Conservation (phyloP, 257 asterid species). For the Scutellaria minor region DNA sequence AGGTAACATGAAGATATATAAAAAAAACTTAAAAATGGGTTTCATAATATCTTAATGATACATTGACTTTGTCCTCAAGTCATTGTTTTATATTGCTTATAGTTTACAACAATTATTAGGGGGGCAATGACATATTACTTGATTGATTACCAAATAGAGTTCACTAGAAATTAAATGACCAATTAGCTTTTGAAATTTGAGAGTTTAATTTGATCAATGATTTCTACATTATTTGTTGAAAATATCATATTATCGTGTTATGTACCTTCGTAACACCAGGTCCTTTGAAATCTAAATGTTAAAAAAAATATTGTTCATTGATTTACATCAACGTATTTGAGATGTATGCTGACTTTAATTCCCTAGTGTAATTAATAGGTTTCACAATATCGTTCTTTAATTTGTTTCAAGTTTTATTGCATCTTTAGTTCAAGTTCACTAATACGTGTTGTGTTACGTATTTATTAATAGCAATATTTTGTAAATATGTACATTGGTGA, state of each 20-base stretch:
- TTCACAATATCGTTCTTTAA: too few relatives aligned
- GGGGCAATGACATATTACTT: constrained; percentile 35
- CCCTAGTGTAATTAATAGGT: too few relatives aligned
- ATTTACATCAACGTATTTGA: neutral
- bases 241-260: neutral
- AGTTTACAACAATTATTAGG: constrained; percentile 33
- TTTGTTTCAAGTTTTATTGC: too few relatives aligned
- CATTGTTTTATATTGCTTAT: constrained; percentile 33
- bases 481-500: too few relatives aligned
- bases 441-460: too few relatives aligned
- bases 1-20: constrained; percentile 8
- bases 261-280: neutral
- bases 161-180: constrained; percentile 24
- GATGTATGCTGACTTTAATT: neutral
- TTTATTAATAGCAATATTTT: too few relatives aligned
- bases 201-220: too few relatives aligned
- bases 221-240: too few relatives aligned
- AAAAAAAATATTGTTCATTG: neutral
- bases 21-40: constrained; percentile 5
- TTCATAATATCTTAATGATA: constrained; percentile 35
- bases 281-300: neutral
- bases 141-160: constrained; percentile 33
- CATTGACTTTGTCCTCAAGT: constrained; percentile 50
- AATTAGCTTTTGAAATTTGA: constrained; percentile 11
- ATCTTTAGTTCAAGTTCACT: too few relatives aligned